A percentile compares a stretch with the other conserved stretches of the same genome.
Conservation (phyloP, 1,284 basidiomycete genomes). For the Xerocomus amazonicus region DNA sequence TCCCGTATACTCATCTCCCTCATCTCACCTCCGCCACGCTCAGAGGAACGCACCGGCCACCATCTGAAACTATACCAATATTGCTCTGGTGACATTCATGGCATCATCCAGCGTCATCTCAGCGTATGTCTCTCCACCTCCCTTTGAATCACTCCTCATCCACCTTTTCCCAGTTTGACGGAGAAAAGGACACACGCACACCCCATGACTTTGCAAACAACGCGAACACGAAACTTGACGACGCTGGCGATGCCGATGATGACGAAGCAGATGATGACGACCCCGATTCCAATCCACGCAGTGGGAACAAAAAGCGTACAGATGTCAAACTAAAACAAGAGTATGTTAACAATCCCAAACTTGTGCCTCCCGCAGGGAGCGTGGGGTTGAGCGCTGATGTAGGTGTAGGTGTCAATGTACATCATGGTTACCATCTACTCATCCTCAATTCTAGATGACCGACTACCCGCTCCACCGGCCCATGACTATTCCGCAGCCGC, state of each 20-base stretch:
- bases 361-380: conserved; percentile 17
- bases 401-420: conserved; percentile 21
- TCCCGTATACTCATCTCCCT: background rate
- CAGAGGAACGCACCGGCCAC: conserved; percentile 52
- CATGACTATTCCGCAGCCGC: conserved; percentile 35
- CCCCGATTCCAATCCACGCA: conserved; percentile 26
- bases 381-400: conserved; percentile 27
- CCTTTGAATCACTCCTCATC: background rate
- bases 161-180: conserved; percentile 41
- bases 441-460: conserved; percentile 17
- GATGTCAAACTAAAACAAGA: conserved; percentile 32
- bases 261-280: conserved; percentile 37
- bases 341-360: conserved; percentile 21
- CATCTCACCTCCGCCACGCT: background rate
- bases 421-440: background rate
- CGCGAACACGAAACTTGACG: conserved; percentile 36
- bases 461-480: conserved; percentile 31
- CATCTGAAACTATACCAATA: conserved; percentile 64
- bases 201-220: conserved; percentile 44
- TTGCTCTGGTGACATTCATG: conserved; percentile 51
- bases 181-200: conserved; percentile 49
- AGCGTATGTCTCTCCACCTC: conserved; percentile 33
- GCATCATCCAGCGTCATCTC: conserved; percentile 49
- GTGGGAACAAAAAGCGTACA: conserved; percentile 20
- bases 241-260: conserved; percentile 41